Base-by-base conservation (phyloP, 2,329 filamentous ascomycete genomes). In the Aspergillus brunneoviolaceus region DNA sequence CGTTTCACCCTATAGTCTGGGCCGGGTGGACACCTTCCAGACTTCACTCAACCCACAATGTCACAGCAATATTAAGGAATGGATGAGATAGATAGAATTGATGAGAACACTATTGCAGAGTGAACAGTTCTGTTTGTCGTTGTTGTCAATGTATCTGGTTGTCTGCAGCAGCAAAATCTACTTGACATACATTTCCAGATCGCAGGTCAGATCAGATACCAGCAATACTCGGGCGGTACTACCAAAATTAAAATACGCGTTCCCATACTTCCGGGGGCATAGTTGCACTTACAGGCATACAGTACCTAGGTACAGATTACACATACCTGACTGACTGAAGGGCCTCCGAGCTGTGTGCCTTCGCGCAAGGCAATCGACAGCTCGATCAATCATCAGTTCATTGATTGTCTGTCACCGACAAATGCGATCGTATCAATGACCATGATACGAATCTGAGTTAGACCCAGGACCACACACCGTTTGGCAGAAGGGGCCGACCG, bases 1-100 rank as follows among this genome's bases (percentile, higher is more conserved):
- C 61, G 60, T 63, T 63, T 58, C 52, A 49, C 57, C 54, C 57
- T 63, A 57, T 47, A 63, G 61, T 61, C 63, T 61, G 63, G 60
- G 58, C 57, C 35, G 33, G 31, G 61, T 65, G 61, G 63, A 45
- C 56, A 58, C 58, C 23, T 19, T 50, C 45, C 33, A 31, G 33
- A 21, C 49, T 60, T 53, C 51, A 57, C 50, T 29, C 48, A 58
- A 39, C 62, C 62, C 62, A 64, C 62, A 29, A 53, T 60, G 50
- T 53, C 47, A 52, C 53, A 47, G 48, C 48, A 45, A 57, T 60
- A 52, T 23, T 52, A 53, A 55, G 33, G 23, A 35, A 6, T 2
- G 33, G 48, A 55, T 35, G 58, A 45, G 39, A 16, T 3, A 16
- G 39, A 45, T 16, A n/a, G 39, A 45, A 16, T 7, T 3, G n/a